These are phyloP conservation scores for Aspergillus transmontanensis DNA, from an alignment of 2,329 filamentous ascomycete species.

Conservation along the genomic window DNA sequence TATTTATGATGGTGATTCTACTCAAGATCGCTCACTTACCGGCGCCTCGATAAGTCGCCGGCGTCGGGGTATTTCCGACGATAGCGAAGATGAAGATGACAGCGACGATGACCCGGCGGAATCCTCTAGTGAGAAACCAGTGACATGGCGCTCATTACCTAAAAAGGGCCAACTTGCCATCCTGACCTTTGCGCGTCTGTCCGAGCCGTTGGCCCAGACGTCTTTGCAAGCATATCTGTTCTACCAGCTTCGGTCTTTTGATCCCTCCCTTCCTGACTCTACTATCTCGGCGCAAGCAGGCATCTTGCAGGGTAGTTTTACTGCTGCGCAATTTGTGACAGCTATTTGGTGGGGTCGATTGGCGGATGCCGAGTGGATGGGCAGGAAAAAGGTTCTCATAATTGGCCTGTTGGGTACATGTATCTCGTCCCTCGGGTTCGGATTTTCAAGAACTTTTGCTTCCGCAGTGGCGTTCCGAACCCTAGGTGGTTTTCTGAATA, in stretches of 20 bases:
- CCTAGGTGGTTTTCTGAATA: constrained; percentile 69
- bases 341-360: constrained; percentile 80
- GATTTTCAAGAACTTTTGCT: constrained; percentile 66
- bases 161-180: constrained; percentile 76
- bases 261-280: constrained; percentile 58
- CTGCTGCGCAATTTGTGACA: constrained; percentile 78
- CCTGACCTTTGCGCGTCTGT: constrained; percentile 75
- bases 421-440: constrained; percentile 68
- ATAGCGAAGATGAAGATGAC: constrained; percentile 20
- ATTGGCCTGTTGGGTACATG: constrained; percentile 73
- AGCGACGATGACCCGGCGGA: constrained; percentile 17
- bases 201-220: constrained; percentile 80
- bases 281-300: constrained; percentile 77
- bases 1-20: constrained; percentile 16
- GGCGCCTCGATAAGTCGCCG: constrained; percentile 18
- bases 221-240: constrained; percentile 80
- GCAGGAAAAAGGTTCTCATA: constrained; percentile 76
- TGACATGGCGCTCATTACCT: constrained; percentile 74
- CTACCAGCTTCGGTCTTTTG: constrained; percentile 83
- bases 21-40: constrained; percentile 12
- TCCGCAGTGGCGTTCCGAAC: constrained; percentile 66
- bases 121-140: constrained; percentile 43
- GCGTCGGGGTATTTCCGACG: constrained; percentile 13
- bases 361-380: constrained; percentile 64
- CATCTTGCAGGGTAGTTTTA: constrained; percentile 76